Conservation (phyloP, 1,139 yeast species). For the Scheffersomyces segobiensis region DNA sequence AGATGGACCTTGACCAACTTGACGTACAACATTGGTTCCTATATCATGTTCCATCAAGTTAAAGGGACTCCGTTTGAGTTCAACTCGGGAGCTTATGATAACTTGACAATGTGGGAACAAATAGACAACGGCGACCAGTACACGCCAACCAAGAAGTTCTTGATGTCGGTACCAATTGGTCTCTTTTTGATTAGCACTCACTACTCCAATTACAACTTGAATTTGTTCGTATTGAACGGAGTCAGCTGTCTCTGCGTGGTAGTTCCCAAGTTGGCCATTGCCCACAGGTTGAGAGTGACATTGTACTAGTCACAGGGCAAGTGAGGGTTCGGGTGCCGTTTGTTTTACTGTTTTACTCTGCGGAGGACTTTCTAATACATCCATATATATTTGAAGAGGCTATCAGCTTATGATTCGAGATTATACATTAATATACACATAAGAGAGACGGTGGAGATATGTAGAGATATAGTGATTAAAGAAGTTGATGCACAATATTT, state of each 20-base stretch:
- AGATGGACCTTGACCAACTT: conserved; percentile 93
- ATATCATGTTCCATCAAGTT: conserved; percentile 93
- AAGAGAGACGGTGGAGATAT: background rate
- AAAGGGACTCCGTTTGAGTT: conserved; percentile 97
- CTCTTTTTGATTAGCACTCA: conserved; percentile 87
- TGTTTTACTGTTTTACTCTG: background rate
- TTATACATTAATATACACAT: background rate
- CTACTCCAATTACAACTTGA: conserved; percentile 81
- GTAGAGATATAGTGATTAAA: background rate
- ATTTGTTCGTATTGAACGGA: conserved; percentile 76
- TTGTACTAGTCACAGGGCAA: conserved; percentile 24
- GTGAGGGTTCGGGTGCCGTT: background rate
- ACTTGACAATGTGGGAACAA: conserved; percentile 98
- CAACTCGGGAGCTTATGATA: conserved; percentile 94
- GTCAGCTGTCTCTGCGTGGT: conserved; percentile 79
- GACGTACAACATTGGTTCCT: conserved; percentile 87
- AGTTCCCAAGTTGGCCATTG: conserved; percentile 83
- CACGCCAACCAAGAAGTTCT: conserved; percentile 92
- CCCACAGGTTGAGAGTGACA: conserved; percentile 76
- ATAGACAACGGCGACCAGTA: conserved; percentile 96
- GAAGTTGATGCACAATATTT: background rate
- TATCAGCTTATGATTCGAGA: background rate
- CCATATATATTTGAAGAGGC: background rate
- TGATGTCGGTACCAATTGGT: conserved; percentile 86
- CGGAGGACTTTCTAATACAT: background rate